Evolutionary conservation across 805 yeast species (phyloP), one percentile per base, ranked within the genome.

Genomic region (Starmerella vaccinii): DNA sequence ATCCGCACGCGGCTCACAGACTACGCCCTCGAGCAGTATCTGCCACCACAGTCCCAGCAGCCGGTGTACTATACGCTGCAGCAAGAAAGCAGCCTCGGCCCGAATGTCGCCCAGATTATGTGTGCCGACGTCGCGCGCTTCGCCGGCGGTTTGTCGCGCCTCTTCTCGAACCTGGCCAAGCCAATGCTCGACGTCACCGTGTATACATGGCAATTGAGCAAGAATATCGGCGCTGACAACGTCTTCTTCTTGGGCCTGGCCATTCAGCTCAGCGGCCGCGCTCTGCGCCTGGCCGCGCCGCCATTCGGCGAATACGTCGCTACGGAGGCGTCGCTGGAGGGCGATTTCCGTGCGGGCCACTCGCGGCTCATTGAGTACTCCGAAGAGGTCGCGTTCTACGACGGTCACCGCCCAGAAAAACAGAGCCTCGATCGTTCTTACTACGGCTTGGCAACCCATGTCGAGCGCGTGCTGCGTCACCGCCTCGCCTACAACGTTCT

Each of bases 371-470:
- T 86, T 24, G 70, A 77, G 43, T 84, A 81, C 63, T 78, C 76
- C 59, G 97, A 89, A 68, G 96, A 89, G 63, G 81, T 89, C 59
- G 97, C 95, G 0, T 70, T 89, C 47, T 74, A 86, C 47, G 76
- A 82, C 53, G 96, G 96, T 21, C 90, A 87, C 64, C 66, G 76
- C 15, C 76, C 86, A 49, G 97, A 89, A 65, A 71, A 83, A 55
- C 84, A 82, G 59, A 73, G 77, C 55, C 68, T 89, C 46, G 97
- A 89, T 68, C 76, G 74, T 59, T 77, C 86, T 23, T 89, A 86
- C 67, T 88, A 86, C 66, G 82, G 83, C 55, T 71, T 88, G 57
- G 92, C 84, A 57, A 72, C 81, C 53, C 90, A 88, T 66, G 74
- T 82, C 57, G 78, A 83, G 60, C 76, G 80, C 68, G 89, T 84